Conservation (phyloP, 2,329 filamentous ascomycete genomes). For the Aspergillus sp. region DNA sequence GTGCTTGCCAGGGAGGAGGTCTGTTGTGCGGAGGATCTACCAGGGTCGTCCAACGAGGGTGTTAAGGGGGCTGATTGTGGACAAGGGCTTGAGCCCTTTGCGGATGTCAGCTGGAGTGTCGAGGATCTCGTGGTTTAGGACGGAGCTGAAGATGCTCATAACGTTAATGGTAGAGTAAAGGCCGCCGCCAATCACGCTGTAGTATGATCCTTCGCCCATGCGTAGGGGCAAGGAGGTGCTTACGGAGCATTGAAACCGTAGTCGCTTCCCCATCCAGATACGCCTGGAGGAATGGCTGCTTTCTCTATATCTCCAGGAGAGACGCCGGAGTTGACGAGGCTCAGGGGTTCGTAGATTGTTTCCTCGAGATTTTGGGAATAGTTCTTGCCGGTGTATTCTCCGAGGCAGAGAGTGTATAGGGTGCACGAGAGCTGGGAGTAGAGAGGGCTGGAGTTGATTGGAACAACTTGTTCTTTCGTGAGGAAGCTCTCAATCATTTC, state of each 20-base stretch:
- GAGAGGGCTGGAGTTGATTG: slow-evolving; percentile 39
- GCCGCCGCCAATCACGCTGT: slow-evolving; percentile 36
- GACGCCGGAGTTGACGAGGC: slow-evolving; percentile 30
- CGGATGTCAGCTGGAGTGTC: slow-evolving; percentile 29
- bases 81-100: slow-evolving; percentile 43
- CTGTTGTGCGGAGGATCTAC: slow-evolving; percentile 40
- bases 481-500: slow-evolving; percentile 41
- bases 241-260: slow-evolving; percentile 41
- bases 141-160: slow-evolving; percentile 34
- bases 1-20: slow-evolving; percentile 30
- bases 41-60: slow-evolving; percentile 44
- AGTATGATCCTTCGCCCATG: neutral
- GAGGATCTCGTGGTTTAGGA: slow-evolving; percentile 35
- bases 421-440: slow-evolving; percentile 51
- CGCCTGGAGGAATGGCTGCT: slow-evolving; percentile 42
- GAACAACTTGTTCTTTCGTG: slow-evolving; percentile 33
- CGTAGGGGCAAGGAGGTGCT: slow-evolving; percentile 16
- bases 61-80: slow-evolving; percentile 35
- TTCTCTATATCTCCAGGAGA: slow-evolving; percentile 34
- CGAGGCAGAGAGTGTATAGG: slow-evolving; percentile 42
- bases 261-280: slow-evolving; percentile 40
- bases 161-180: slow-evolving; percentile 42
- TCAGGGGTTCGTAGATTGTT: slow-evolving; percentile 30
- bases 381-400: slow-evolving; percentile 29
- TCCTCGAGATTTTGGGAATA: slow-evolving; percentile 30